Evolutionary conservation across 169 alveolate genomes (phyloP), one percentile per base, ranked within the genome.

Genomic region (Plasmodium gallinaceum): DNA sequence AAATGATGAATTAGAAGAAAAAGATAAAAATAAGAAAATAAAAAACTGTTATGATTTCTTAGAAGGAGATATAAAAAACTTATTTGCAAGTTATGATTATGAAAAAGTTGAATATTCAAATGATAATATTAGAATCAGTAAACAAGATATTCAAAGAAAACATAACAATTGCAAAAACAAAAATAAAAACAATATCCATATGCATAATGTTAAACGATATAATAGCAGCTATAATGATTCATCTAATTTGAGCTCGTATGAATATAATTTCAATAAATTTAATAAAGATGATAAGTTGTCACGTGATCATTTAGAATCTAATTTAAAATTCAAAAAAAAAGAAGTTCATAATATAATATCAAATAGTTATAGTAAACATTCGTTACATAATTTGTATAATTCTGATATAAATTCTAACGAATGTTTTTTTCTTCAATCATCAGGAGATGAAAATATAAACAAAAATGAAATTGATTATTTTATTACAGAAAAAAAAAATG

Each of bases 41-140:
- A 62, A 65, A 45, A 66, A 37, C 54, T 39, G 32, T 6, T 26
- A 78, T 14, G 80, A 78, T 37, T 65, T 78, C 45, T 78, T 76
- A 0, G 89, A 78, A 20, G 51, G 48, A 16, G 89, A 78, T 37
- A 46, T 78, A 20, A 78, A 51, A 22, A 45, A 46, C 6, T 26
- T 78, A 48, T 78, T 78, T 26, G 48, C 14, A 54, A 12, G 51
- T 6, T 58, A 52, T 18, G 37, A 57, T 54, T 32, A 32, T 42
- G 88, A 74, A 22, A 32, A 58, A 8, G 20, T 62, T 42, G 89
- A 70, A 1, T 46, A 46, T 48, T 42, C 22, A 7, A 24, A 68
- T 68, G 3, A 64, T 32, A 26, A 61, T 20, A 20, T 10, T 64
- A 24, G 10, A 9, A n/a, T 12, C 12, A 64, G 10, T 6, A 6